A percentile compares a stretch with the other conserved stretches of the same genome.
Evolutionary conservation across 2,329 filamentous ascomycete genomes (phyloP).

Genomic region (Cylindrodendrum hubeiense): DNA sequence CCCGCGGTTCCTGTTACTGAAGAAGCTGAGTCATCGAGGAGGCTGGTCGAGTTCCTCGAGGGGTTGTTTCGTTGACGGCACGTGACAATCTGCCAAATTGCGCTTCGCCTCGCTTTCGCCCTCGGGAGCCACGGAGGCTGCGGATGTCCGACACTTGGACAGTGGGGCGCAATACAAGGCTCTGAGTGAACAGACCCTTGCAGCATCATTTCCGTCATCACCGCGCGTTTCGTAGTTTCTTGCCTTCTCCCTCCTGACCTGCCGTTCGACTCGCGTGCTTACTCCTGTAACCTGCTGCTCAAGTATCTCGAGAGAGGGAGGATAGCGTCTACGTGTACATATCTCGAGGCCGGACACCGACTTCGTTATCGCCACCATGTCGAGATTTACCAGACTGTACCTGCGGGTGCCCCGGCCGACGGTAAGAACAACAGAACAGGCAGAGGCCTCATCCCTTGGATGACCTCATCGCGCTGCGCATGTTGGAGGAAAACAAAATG

Average conservation of each 20-base stretch:
- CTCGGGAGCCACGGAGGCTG: conserved; percentile 11
- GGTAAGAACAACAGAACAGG: conserved; percentile 46
- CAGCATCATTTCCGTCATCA: conserved; percentile 44
- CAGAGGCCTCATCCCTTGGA: background rate
- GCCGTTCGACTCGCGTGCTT: conserved; percentile 23
- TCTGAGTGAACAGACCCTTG: conserved; percentile 38
- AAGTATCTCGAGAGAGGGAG: conserved; percentile 6
- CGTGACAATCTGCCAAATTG: conserved; percentile 17
- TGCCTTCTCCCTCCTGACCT: conserved; percentile 26
- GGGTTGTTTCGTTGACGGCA: conserved; percentile 5
- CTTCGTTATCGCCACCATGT: conserved; percentile 43
- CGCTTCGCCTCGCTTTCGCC: conserved; percentile 4
- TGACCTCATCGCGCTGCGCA: background rate
- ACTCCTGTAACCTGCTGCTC: conserved; percentile 12
- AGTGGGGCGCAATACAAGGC: conserved; percentile 21
- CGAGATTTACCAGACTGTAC: conserved; percentile 52
- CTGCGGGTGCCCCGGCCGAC: conserved; percentile 56
- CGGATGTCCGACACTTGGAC: conserved; percentile 27
- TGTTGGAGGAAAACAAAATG: conserved; percentile 10
- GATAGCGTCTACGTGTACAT: background rate
- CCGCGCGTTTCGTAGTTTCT: conserved; percentile 30
- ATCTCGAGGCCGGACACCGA: conserved; percentile 7
- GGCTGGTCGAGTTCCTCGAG: background rate
- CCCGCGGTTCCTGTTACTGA: background rate
- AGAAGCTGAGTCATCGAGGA: conserved; percentile 12